These are phyloP conservation scores for Diatrype stigma DNA, from an alignment of 2,329 filamentous ascomycete species.

Conservation along the genomic window DNA sequence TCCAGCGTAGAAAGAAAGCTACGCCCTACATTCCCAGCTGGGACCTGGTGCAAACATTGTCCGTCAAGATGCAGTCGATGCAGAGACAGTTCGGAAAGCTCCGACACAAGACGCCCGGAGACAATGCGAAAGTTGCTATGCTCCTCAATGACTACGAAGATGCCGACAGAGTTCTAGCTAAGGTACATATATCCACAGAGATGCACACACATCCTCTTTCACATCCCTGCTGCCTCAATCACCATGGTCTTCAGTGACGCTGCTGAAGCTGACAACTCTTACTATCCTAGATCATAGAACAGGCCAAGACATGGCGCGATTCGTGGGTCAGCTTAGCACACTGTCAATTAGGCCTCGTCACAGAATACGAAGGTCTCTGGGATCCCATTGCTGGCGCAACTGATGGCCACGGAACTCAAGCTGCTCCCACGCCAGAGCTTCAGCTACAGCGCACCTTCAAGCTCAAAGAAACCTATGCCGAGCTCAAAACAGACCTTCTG, in stretches of 20 bases:
- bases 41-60: not conserved
- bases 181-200: constrained; percentile 54
- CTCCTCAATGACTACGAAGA: constrained; percentile 78
- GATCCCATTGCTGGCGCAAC: constrained; percentile 68
- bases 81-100: constrained; percentile 72
- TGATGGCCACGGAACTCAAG: constrained; percentile 50
- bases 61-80: constrained; percentile 60
- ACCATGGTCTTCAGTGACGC: not conserved
- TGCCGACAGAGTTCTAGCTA: constrained; percentile 68
- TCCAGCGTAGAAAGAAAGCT: too few relatives aligned
- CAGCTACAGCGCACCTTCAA: constrained; percentile 61
- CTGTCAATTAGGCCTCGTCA: constrained; percentile 62
- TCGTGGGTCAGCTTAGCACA: constrained; percentile 70
- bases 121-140: constrained; percentile 71
- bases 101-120: constrained; percentile 62
- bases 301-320: constrained; percentile 72
- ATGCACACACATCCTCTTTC: too few relatives aligned
- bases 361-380: constrained; percentile 70
- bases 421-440: constrained; percentile 55
- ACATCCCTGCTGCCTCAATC: constrained; percentile 1
- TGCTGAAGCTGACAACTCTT: constrained; percentile 6
- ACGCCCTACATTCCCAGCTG: too few relatives aligned
- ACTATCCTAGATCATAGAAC: constrained; percentile 62
- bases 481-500: constrained; percentile 66
- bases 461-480: constrained; percentile 63